A percentile compares a stretch with the other conserved stretches of the same genome.
phyloP scores from a whole-genome alignment of 768 basidiomycete species.

The Leccinum obscurum region DNA sequence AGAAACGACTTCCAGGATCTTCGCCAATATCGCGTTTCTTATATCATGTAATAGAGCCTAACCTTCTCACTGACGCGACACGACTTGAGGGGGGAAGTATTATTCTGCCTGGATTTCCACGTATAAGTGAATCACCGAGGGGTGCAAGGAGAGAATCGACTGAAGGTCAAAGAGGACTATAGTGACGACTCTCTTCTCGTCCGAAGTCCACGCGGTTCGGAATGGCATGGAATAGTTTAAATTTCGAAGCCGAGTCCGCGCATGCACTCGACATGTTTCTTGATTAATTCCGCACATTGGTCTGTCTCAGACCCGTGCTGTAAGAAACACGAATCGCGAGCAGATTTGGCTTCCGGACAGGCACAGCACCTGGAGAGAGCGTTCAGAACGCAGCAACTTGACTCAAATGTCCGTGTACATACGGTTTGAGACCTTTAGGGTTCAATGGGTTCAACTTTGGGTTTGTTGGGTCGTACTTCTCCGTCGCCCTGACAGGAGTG shows the following conservation, averaged over 20 bases:
- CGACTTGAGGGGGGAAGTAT: background rate
- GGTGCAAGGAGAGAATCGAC: background rate
- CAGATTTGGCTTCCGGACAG: constrained; percentile 89
- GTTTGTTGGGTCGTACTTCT: constrained; percentile 68
- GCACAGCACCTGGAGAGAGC: constrained; percentile 78
- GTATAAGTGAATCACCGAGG: background rate
- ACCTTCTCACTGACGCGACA: background rate
- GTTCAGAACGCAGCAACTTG: background rate
- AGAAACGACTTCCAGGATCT: no score
- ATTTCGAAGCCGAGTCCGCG: constrained; percentile 84
- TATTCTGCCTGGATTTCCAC: background rate
- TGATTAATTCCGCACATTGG: constrained; percentile 79
- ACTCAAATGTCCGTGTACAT: constrained; percentile 30
- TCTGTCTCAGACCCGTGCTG: constrained; percentile 63
- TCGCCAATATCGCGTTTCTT: no score
- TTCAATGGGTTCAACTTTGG: constrained; percentile 87
- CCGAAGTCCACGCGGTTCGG: background rate
- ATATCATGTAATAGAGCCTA: background rate
- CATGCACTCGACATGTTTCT: constrained; percentile 90
- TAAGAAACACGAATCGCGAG: constrained; percentile 94
- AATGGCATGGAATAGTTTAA: constrained; percentile 28
- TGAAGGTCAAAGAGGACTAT: background rate
- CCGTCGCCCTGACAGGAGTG: constrained; percentile 30
- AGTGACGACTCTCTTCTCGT: background rate
- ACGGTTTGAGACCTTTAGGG: constrained; percentile 96